phyloP scores from a whole-genome alignment of 768 basidiomycete genomes.

The Boletus subcaerulescens region DNA sequence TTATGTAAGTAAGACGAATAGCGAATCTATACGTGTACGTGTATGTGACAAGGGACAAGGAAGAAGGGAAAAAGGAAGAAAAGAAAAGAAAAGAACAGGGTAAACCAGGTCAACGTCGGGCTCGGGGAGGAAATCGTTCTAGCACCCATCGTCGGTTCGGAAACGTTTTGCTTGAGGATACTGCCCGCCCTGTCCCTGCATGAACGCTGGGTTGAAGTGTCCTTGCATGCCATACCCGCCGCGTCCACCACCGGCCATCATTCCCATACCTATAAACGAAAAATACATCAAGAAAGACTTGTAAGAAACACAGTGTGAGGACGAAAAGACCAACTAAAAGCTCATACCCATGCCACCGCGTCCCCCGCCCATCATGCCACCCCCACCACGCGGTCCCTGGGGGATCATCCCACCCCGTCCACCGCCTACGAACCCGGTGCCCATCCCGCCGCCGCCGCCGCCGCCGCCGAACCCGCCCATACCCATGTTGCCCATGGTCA shows the following conservation, averaged over 20 bases:
- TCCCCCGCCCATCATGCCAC: constrained; percentile 52
- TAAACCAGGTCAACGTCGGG: too few relatives aligned
- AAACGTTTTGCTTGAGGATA: constrained; percentile 51
- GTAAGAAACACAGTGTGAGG: constrained; percentile 31
- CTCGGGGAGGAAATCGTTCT: neutral
- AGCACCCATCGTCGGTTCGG: constrained; percentile 51
- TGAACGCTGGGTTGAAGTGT: constrained; percentile 76
- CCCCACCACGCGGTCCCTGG: constrained; percentile 38
- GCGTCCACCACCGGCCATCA: constrained; percentile 46
- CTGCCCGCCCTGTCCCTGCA: constrained; percentile 46
- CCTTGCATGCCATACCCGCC: constrained; percentile 54
- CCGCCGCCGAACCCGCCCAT: constrained; percentile 42
- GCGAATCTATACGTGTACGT: neutral
- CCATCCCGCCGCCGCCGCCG: constrained; percentile 40
- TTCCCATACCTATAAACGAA: constrained; percentile 47
- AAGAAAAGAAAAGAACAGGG: too few relatives aligned
- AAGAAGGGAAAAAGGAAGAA: neutral
- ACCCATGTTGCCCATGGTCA: constrained; percentile 39
- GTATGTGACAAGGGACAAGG: neutral
- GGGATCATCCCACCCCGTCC: constrained; percentile 54
- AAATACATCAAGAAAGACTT: constrained; percentile 25
- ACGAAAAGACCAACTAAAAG: constrained; percentile 27
- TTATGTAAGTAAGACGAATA: neutral
- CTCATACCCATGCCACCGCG: constrained; percentile 52
- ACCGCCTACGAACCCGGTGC: constrained; percentile 40